A percentile compares a stretch with the other conserved stretches of the same genome.
Evolutionary conservation across 192 early-diverging fungal species (phyloP).

Genomic region (Coemansia asiatica): DNA sequence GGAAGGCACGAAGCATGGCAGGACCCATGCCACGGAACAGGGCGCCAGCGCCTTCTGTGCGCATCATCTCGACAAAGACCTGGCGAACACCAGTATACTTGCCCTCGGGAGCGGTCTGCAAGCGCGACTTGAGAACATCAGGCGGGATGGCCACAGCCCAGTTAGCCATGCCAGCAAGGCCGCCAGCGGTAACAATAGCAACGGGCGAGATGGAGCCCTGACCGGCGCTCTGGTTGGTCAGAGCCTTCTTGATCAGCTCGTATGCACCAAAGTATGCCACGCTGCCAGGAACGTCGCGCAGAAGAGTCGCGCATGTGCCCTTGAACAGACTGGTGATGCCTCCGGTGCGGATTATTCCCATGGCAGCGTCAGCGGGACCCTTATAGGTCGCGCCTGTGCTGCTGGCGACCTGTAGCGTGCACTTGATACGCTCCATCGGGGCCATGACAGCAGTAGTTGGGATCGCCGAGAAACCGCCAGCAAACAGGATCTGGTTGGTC

Average conservation of each 20-base stretch:
- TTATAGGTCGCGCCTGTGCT: conserved; percentile 67
- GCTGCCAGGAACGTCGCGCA: conserved; percentile 91
- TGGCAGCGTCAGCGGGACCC: conserved; percentile 86
- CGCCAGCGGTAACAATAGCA: conserved; percentile 91
- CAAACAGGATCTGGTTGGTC: conserved; percentile 77
- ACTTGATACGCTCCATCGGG: conserved; percentile 96
- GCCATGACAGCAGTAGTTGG: conserved; percentile 94
- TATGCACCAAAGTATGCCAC: conserved; percentile 96
- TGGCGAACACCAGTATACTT: conserved; percentile 54
- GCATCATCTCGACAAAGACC: conserved; percentile 58
- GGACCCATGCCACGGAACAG: conserved; percentile 84
- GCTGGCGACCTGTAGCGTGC: conserved; percentile 79
- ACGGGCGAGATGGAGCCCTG: conserved; percentile 75
- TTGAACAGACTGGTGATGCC: conserved; percentile 87
- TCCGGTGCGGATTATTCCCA: conserved; percentile 81
- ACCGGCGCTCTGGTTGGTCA: conserved; percentile 65
- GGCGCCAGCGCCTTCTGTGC: conserved; percentile 60
- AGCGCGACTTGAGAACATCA: conserved; percentile 82
- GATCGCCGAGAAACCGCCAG: conserved; percentile 92
- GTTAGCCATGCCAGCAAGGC: conserved; percentile 98
- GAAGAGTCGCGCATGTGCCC: conserved; percentile 90
- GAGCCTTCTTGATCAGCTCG: conserved; percentile 75
- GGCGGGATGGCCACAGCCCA: conserved; percentile 79
- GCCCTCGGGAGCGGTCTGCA: conserved; percentile 66
- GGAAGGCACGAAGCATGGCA: conserved; percentile 79